Evolutionary conservation across 164 flowering plant genomes (phyloP), one percentile per base, ranked within the genome.

Genomic region (Kalanchoe fedtschenkoi): DNA sequence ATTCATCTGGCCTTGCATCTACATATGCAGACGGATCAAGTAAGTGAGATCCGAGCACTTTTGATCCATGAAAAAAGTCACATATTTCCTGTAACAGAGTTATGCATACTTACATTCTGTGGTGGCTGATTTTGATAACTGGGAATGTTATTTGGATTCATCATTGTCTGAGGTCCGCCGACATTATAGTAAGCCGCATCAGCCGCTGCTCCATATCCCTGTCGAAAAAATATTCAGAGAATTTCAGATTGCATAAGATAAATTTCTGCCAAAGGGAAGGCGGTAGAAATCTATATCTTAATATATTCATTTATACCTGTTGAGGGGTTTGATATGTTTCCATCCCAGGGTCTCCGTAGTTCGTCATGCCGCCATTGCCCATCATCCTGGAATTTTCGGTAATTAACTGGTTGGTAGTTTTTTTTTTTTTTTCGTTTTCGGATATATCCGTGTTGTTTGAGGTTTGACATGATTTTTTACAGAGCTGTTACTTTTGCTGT

Each of bases 351-450:
- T 30, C 16, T 10, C 32, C 56, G 14, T 51, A 51, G 56, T 51
- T 51, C 56, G 15, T 51, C 30, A 47, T 47, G 54, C 6, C 22
- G 29, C 29, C 22, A 14, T 4, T 22, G 17, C 30, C 54, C 54
- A 10, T 47, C 56, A 51, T 10, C 56, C 56, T 51, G 56, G 56
- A 51, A n/a, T n/a, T n/a, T n/a, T n/a, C n/a, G n/a, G n/a, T n/a
- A n/a, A n/a, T n/a, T n/a, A n/a, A n/a, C n/a, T n/a, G n/a, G n/a
- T n/a, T n/a, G n/a, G n/a, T n/a, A n/a, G n/a, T n/a, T n/a, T n/a
- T n/a, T n/a, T n/a, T n/a, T n/a, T n/a, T n/a, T n/a, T n/a, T n/a
- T n/a, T n/a, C n/a, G n/a, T n/a, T n/a, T n/a, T n/a, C n/a, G n/a
- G n/a, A n/a, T 17, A n/a, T 8, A 22, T 47, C 13, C 9, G 9